A percentile compares a stretch with the other conserved stretches of the same genome.
Evolutionary conservation across 2,329 filamentous ascomycete species (phyloP).

Genomic region (Sarocladium oryzae): DNA sequence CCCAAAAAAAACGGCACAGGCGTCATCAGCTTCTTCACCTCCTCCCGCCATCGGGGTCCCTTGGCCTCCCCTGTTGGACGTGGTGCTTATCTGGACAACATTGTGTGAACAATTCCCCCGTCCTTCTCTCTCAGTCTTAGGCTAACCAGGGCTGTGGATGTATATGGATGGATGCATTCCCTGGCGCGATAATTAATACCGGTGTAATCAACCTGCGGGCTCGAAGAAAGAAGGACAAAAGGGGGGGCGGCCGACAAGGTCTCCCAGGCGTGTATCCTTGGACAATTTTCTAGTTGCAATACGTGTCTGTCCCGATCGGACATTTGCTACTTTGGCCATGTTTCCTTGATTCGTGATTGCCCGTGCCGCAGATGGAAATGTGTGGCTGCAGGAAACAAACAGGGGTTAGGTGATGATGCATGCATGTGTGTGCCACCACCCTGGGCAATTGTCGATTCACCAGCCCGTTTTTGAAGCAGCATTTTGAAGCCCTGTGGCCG

Average conservation of each 20-base stretch:
- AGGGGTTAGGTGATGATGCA: too few relatives aligned
- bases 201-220: not conserved
- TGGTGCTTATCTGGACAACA: too few relatives aligned
- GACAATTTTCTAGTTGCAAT: not conserved
- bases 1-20: too few relatives aligned
- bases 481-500: too few relatives aligned
- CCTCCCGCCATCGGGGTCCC: too few relatives aligned
- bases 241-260: not conserved
- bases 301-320: not conserved
- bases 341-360: not conserved
- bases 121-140: not conserved
- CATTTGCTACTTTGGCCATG: not conserved
- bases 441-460: too few relatives aligned
- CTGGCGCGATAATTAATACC: not conserved
- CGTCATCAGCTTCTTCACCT: too few relatives aligned
- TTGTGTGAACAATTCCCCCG: too few relatives aligned
- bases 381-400: constrained; percentile 9
- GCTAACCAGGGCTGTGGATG: not conserved
- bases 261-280: too few relatives aligned
- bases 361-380: not conserved
- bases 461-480: too few relatives aligned
- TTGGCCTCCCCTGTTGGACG: too few relatives aligned
- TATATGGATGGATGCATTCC: not conserved
- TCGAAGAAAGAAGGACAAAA: not conserved
- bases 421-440: not conserved